Base-by-base conservation (phyloP, 192 early-diverging fungal genomes). In the Coemansia sp. region DNA sequence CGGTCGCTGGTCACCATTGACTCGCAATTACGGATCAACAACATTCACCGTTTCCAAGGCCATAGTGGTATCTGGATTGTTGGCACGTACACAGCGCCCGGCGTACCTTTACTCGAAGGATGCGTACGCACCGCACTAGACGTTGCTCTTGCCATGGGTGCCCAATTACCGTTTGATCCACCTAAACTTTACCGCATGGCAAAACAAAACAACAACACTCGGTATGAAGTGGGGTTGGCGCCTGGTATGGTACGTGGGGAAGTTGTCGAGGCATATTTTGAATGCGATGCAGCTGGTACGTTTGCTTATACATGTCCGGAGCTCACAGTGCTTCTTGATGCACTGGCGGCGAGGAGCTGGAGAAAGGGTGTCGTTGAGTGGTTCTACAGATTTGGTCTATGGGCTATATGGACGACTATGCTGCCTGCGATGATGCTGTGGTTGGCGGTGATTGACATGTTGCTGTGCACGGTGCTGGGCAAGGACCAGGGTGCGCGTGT, bases 41-140 rank as follows among this genome's bases (percentile, higher is more conserved):
- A 66, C 8, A 37, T 90, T 8, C 73, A 87, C 61, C 35, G 51
- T 3, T 41, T 63, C 3, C 84, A 82, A 32, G 76, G 83, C 18
- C 57, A 71, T 18, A 51, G 67, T 22, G 70, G 70, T 3, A 59
- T 88, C n/a, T 88, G 85, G 83, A 65, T 88, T 32, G 88, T 88
- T 4, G 88, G 88, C 37, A 72, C 85, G 8, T 90, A 90, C 55
- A 78, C 85, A 8, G 78, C 86, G 64, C 88, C 87, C 1, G 88
- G 88, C 34, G 82, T 90, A 32, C 88, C 87, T 8, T 70, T 90
- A 22, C 68, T 90, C 4, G 88, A 90, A 41, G 88, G 88, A 1
- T 90, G 88, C 43, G 88, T 90, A 37, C 76, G 85, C 17, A 81
- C 84, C 4, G 83, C 87, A 0, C 67, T 85, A 3, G 86, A 86